A percentile compares a stretch with the other conserved stretches of the same genome.
Conservation (phyloP, 805 yeast species). For the Candida saitoana region DNA sequence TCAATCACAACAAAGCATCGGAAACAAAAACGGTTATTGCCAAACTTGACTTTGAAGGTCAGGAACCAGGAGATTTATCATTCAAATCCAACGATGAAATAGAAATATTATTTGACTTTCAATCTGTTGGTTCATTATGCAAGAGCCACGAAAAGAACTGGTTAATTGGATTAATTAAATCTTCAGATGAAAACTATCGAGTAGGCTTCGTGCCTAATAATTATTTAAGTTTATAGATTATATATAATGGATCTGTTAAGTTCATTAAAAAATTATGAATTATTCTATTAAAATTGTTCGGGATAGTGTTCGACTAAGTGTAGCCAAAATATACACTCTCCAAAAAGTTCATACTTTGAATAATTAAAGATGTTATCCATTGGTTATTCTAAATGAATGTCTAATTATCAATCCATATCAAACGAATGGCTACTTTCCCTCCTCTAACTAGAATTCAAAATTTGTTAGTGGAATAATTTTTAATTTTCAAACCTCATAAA, state of each 20-base stretch:
- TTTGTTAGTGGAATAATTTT: too few relatives aligned
- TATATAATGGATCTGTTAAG: too few relatives aligned
- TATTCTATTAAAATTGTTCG: too few relatives aligned
- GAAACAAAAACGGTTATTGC: conserved; percentile 11
- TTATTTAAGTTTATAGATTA: conserved; percentile 12
- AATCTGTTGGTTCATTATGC: conserved; percentile 18
- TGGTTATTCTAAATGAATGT: too few relatives aligned
- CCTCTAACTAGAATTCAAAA: too few relatives aligned
- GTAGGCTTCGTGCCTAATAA: conserved; percentile 37
- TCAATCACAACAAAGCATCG: neutral
- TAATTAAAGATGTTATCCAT: too few relatives aligned
- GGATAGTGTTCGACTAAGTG: too few relatives aligned
- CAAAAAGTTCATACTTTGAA: too few relatives aligned
- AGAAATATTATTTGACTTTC: conserved; percentile 31
- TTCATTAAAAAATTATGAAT: too few relatives aligned
- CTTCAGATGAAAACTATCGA: conserved; percentile 15
- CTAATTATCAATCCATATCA: neutral
- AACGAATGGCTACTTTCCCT: too few relatives aligned
- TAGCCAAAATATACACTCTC: too few relatives aligned
- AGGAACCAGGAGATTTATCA: conserved; percentile 35
- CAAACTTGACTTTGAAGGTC: conserved; percentile 26
- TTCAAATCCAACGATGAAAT: conserved; percentile 30
- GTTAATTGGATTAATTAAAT: conserved; percentile 27
- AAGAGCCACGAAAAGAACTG: conserved; percentile 22
- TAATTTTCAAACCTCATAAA: too few relatives aligned